phyloP scores from a whole-genome alignment of 1,284 basidiomycete species.

The Peniophora sp. region DNA sequence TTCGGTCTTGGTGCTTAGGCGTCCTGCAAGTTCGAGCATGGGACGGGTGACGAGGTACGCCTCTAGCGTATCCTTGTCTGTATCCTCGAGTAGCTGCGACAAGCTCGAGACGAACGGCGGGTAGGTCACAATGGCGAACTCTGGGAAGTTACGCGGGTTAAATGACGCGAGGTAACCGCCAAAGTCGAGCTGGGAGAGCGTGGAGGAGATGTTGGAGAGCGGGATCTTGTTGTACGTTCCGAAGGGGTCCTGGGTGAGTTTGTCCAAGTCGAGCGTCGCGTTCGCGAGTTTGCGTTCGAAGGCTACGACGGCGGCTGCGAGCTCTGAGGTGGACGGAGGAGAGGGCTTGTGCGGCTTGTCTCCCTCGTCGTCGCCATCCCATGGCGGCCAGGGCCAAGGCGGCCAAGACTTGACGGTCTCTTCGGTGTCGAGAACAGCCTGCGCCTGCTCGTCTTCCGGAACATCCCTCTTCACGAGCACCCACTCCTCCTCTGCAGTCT shows the following conservation, averaged over 20 bases:
- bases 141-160: constrained; percentile 72
- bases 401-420: constrained; percentile 62
- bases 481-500: constrained; percentile 8
- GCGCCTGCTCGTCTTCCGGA: constrained; percentile 6
- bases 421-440: constrained; percentile 34
- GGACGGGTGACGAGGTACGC: constrained; percentile 79
- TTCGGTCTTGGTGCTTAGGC: constrained; percentile 67
- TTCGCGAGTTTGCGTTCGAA: constrained; percentile 81
- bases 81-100: constrained; percentile 62
- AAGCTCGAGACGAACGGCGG: constrained; percentile 74
- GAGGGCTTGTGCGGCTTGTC: constrained; percentile 31
- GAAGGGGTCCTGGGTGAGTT: constrained; percentile 71
- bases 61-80: constrained; percentile 69
- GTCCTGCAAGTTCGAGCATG: constrained; percentile 56
- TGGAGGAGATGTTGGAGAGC: constrained; percentile 61
- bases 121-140: constrained; percentile 74
- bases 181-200: constrained; percentile 78
- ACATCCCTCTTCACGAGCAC: not conserved
- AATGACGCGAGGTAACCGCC: constrained; percentile 80
- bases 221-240: constrained; percentile 84
- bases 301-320: constrained; percentile 69
- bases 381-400: constrained; percentile 84
- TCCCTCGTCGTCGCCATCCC: constrained; percentile 56
- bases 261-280: constrained; percentile 75
- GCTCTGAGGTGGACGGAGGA: constrained; percentile 44